Conservation (phyloP, 1,139 yeast species). For the Sugiyamaella paludigena region DNA sequence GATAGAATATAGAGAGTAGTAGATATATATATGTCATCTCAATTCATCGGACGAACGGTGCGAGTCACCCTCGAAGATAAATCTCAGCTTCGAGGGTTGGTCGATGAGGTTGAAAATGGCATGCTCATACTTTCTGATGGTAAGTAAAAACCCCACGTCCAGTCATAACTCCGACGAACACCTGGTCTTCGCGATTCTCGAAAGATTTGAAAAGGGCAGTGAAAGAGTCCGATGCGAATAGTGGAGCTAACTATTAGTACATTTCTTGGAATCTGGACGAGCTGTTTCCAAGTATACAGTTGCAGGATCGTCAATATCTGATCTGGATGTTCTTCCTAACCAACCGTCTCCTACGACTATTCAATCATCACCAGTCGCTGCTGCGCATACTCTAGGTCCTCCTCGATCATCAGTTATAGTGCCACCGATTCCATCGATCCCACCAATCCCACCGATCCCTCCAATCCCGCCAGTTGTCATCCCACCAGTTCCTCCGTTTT, state of each 20-base stretch:
- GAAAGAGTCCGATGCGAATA: too few species aligned
- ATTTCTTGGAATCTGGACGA: constrained; percentile 25
- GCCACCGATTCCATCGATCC: constrained; percentile 8
- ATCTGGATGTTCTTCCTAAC: constrained; percentile 32
- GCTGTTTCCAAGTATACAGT: constrained; percentile 22
- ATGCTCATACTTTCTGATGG: constrained; percentile 27
- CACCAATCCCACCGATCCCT: background rate
- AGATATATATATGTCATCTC: constrained; percentile 19
- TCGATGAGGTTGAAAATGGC: constrained; percentile 34
- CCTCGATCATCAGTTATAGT: constrained; percentile 4
- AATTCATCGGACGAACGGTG: constrained; percentile 33
- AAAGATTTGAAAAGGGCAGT: background rate
- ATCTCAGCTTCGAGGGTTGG: constrained; percentile 33
- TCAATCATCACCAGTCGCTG: background rate
- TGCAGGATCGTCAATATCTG: constrained; percentile 32
- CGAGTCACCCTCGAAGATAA: constrained; percentile 31
- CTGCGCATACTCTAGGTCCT: constrained; percentile 1
- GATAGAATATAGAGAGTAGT: background rate
- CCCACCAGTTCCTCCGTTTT: background rate
- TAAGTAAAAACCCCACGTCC: constrained; percentile 1
- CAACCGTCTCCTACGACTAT: constrained; percentile 6
- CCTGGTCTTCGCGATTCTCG: constrained; percentile 19
- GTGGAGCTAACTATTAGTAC: constrained; percentile 18
- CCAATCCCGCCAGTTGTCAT: background rate
- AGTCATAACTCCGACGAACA: constrained; percentile 1